A percentile compares a stretch with the other conserved stretches of the same genome.
Evolutionary conservation across 495 filamentous ascomycete genomes (phyloP).

Genomic region (Neurospora sp.): DNA sequence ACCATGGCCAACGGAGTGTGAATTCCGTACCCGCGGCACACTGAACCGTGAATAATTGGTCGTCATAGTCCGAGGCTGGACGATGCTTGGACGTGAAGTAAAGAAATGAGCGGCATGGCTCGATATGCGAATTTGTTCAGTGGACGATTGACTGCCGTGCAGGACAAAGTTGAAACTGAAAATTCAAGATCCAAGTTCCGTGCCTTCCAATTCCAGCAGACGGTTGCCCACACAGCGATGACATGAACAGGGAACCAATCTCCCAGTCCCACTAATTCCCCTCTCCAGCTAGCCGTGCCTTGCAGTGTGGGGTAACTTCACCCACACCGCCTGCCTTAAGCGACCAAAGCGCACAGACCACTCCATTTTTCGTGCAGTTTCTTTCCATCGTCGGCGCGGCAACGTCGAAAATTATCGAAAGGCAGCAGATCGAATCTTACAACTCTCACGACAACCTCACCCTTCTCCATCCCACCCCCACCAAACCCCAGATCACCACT

Average conservation of each 20-base stretch:
- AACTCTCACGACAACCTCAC: not conserved
- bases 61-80: not conserved
- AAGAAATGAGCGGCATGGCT: not conserved
- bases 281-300: not conserved
- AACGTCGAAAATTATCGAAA: not conserved
- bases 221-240: not conserved
- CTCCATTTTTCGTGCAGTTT: not conserved
- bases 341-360: not conserved
- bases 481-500: not conserved
- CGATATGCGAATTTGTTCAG: not conserved
- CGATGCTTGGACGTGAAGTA: not conserved
- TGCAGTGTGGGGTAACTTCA: not conserved
- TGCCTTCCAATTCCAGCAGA: not conserved
- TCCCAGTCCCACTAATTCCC: not conserved
- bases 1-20: not conserved
- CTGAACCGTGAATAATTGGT: not conserved
- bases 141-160: not conserved
- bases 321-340: not conserved
- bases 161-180: not conserved
- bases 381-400: not conserved
- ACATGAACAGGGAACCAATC: not conserved
- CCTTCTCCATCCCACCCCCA: not conserved
- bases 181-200: not conserved
- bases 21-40: not conserved
- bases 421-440: not conserved